Conservation (phyloP, 257 asterid species). For the Haberlea rhodopensis region DNA sequence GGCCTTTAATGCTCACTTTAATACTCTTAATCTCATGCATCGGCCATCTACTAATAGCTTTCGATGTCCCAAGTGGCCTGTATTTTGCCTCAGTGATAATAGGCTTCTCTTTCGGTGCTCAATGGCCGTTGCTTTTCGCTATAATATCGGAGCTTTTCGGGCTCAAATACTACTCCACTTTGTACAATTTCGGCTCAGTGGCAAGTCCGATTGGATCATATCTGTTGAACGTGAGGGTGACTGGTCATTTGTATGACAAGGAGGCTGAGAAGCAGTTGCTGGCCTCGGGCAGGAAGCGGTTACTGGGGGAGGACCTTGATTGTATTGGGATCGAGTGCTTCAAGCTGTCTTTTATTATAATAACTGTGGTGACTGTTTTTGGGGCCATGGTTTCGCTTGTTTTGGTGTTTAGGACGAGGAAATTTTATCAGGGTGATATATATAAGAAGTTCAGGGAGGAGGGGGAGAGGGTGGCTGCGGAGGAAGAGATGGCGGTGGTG, state of each 20-base stretch:
- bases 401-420: conserved; percentile 51
- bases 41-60: conserved; percentile 28
- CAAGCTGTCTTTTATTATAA: conserved; percentile 26
- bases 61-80: conserved; percentile 26
- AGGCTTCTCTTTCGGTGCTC: conserved; percentile 29
- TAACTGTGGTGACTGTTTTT: conserved; percentile 17
- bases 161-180: conserved; percentile 29
- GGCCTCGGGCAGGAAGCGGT: conserved; percentile 14
- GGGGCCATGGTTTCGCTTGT: conserved; percentile 26
- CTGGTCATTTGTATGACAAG: conserved; percentile 31
- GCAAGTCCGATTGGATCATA: conserved; percentile 35
- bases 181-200: conserved; percentile 24
- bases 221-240: conserved; percentile 27
- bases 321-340: conserved; percentile 29
- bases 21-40: conserved; percentile 20
- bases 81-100: conserved; percentile 27
- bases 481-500: not conserved
- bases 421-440: conserved; percentile 53
- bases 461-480: conserved; percentile 9
- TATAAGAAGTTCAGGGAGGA: conserved; percentile 50
- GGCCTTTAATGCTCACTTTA: conserved; percentile 24
- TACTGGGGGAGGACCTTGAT: conserved; percentile 12
- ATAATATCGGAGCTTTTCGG: conserved; percentile 36
- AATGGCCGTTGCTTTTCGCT: conserved; percentile 32
- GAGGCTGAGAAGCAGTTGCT: conserved; percentile 27